phyloP scores from a whole-genome alignment of 768 basidiomycete genomes.

The Lactifluus subvellereus region DNA sequence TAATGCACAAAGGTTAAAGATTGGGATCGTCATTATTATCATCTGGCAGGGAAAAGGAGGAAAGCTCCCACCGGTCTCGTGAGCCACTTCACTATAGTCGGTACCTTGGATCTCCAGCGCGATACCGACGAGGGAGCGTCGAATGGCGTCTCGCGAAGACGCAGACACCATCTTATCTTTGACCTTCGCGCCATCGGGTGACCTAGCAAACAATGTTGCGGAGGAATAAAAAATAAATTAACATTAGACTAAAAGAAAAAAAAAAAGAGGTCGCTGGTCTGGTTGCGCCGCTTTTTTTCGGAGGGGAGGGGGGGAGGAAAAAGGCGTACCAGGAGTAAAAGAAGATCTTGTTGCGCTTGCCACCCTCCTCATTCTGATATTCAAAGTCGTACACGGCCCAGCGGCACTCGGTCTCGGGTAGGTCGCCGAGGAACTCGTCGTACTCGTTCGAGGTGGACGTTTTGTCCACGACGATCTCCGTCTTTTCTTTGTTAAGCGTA shows the following conservation, averaged over 20 bases:
- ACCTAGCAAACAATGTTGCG: constrained; percentile 45
- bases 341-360: constrained; percentile 79
- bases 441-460: constrained; percentile 47
- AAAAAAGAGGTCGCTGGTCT: no score
- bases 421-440: constrained; percentile 64
- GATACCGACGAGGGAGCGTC: constrained; percentile 68
- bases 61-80: constrained; percentile 54
- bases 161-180: constrained; percentile 93
- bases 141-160: constrained; percentile 78
- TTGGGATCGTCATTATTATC: neutral
- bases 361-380: constrained; percentile 65
- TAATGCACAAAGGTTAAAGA: neutral
- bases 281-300: neutral
- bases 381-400: constrained; percentile 95
- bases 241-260: neutral
- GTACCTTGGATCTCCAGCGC: constrained; percentile 82
- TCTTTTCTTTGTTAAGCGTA: constrained; percentile 50
- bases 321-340: constrained; percentile 73
- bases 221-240: neutral
- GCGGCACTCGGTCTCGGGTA: constrained; percentile 71
- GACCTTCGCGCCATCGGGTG: constrained; percentile 77
- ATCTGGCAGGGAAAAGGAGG: neutral
- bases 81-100: constrained; percentile 64
- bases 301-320: no score
- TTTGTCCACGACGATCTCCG: constrained; percentile 77